Evolutionary conservation across 2,329 filamentous ascomycete species (phyloP), one percentile per base, ranked within the genome.

Genomic region (Scolecobasidium constrictum): DNA sequence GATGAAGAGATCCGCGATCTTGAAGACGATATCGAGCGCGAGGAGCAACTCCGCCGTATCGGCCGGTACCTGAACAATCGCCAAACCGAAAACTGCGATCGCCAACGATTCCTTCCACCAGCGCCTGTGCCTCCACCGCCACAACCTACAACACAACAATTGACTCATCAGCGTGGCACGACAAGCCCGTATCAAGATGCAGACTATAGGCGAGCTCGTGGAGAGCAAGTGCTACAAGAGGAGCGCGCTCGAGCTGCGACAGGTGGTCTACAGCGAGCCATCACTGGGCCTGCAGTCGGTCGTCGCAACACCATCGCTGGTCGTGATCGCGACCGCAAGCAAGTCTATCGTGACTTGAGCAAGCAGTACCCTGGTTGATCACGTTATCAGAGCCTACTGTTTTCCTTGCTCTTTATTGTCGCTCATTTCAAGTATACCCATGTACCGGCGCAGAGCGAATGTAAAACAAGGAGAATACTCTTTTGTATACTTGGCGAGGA

Each of bases 361-460:
- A 35, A 34, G 31, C 23, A 33, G 34, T 42, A 42, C 15, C 40
- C 40, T 18, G 20, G 36, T 17, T 42, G 40, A 42, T 36, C 34
- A 13, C 12, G n/a, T n/a, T n/a, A 15, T 9, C 26, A 31, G 15
- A 9, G 15, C 15, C 15, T 31, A n/a, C n/a, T n/a, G n/a, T n/a
- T n/a, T n/a, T n/a, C n/a, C n/a, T n/a, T n/a, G n/a, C n/a, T n/a
- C n/a, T n/a, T n/a, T n/a, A n/a, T n/a, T n/a, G n/a, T n/a, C n/a
- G n/a, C n/a, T n/a, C n/a, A n/a, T n/a, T n/a, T n/a, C n/a, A n/a
- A n/a, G n/a, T n/a, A n/a, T n/a, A n/a, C n/a, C n/a, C n/a, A n/a
- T n/a, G n/a, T n/a, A n/a, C n/a, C n/a, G n/a, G n/a, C n/a, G n/a
- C n/a, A n/a, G n/a, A n/a, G n/a, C n/a, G n/a, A n/a, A n/a, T n/a